Evolutionary conservation across 1,139 yeast species (phyloP), one percentile per base, ranked within the genome.

Genomic region (Pichia sp.): DNA sequence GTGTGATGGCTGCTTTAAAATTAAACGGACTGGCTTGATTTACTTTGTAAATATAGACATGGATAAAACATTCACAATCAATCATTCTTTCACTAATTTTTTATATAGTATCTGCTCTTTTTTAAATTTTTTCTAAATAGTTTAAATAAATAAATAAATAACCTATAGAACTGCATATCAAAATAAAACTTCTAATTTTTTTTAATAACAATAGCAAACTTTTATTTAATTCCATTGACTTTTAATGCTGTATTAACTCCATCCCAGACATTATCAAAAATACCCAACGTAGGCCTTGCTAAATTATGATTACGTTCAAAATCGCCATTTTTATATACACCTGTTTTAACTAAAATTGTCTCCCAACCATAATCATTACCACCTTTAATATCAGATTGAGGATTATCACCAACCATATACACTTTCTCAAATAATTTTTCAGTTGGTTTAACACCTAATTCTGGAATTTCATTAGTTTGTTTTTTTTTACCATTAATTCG

Each of bases 401-500:
- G 97, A 62, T 92, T 92, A 64, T 92, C 98, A 26, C 98, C 98
- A 29, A 92, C 86, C 98, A 92, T 92, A 66, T 73, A 90, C 2
- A 92, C 83, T 32, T 73, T 66, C 26, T 67, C 62, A 53, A 78
- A 77, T 2, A 77, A 76, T 9, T 70, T 58, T 16, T 52, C 45
- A 7, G 39, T 47, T 2, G 77, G 77, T 6, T 65, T 55, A 7
- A 50, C 52, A 20, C 50, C 51, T 44, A 75, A 61, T 26, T 58
- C 61, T 1, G 78, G 78, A 38, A 66, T 55, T 30, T 63, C 27
- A 12, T 12, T 11, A 65, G 6, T 53, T 51, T 9, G 45, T 40
- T 12, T 49, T 41, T 4, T 41, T 35, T 30, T 42, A 40, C 50
- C 58, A 51, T 40, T 55, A 47, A 35, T 42, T 22, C 74, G 50